These are phyloP conservation scores for Tetraselmis chui DNA, from an alignment of 139 green algal species.

Conservation along the genomic window DNA sequence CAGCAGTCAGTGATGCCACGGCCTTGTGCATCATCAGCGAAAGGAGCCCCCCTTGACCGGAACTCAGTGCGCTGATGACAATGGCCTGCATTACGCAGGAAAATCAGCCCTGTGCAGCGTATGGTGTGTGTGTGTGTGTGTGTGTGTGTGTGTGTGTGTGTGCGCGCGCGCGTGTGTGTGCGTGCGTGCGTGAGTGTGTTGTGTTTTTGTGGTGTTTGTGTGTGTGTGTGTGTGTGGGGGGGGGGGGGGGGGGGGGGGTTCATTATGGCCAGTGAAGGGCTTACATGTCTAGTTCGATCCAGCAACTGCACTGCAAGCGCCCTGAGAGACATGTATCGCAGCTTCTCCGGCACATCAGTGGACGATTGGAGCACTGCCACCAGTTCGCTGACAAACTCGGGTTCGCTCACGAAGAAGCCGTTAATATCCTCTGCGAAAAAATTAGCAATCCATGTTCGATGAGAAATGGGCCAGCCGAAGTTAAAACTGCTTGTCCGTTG, in stretches of 20 bases:
- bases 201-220: no score
- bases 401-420: constrained; percentile 53
- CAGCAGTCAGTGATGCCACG: neutral
- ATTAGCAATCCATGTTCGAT: no score
- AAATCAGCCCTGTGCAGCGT: no score
- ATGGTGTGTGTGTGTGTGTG: no score
- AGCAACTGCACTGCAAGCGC: constrained; percentile 55
- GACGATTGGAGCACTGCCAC: constrained; percentile 52
- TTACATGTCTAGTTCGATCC: constrained; percentile 42
- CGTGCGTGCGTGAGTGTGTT: no score
- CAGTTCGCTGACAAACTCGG: constrained; percentile 73
- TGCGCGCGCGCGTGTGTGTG: no score
- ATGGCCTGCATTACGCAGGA: neutral
- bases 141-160: no score
- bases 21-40: neutral
- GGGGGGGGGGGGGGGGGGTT: no score
- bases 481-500: no score
- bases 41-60: neutral
- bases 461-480: no score
- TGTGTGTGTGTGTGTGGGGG: no score
- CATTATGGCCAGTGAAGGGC: no score
- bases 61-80: neutral
- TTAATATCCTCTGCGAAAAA: constrained; percentile 48
- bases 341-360: constrained; percentile 43
- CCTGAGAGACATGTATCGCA: constrained; percentile 66